Percentiles rank a stretch among this genome's conserved stretches.
phyloP scores from a whole-genome alignment of 306 rosid species.

The Dalbergia cochinchinensis region DNA sequence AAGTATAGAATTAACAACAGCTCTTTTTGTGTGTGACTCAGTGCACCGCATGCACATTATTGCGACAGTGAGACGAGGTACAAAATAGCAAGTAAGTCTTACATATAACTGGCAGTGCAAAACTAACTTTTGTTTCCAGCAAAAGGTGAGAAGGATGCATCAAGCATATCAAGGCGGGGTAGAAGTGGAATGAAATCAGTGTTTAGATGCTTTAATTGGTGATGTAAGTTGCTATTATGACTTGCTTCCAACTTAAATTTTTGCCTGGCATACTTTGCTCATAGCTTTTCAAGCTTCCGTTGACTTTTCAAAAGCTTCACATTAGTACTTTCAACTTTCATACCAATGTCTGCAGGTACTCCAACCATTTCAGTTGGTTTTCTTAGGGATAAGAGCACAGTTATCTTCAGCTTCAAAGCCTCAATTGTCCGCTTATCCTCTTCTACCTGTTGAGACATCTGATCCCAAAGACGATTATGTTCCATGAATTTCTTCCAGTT shows the following conservation, averaged over 20 bases:
- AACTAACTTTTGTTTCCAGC: slow-evolving; percentile 74
- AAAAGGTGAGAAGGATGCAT: slow-evolving; percentile 54
- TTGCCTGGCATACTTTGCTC: slow-evolving; percentile 60
- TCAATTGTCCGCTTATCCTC: slow-evolving; percentile 56
- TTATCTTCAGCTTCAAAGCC: slow-evolving; percentile 61
- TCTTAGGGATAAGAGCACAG: slow-evolving; percentile 54
- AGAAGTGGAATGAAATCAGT: slow-evolving; percentile 64
- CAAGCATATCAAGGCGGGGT: slow-evolving; percentile 65
- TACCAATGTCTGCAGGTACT: slow-evolving; percentile 40
- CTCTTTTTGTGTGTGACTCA: neutral
- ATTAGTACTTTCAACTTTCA: slow-evolving; percentile 50
- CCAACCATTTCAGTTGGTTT: slow-evolving; percentile 54
- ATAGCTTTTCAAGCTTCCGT: slow-evolving; percentile 71
- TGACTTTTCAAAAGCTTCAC: slow-evolving; percentile 68
- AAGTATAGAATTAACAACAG: neutral
- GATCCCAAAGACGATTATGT: slow-evolving; percentile 64
- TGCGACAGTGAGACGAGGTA: slow-evolving; percentile 3
- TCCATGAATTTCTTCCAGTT: slow-evolving; percentile 65
- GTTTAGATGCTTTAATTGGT: slow-evolving; percentile 66
- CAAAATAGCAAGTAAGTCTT: slow-evolving; percentile 35
- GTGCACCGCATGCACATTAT: neutral
- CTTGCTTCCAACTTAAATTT: slow-evolving; percentile 69
- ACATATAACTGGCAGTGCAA: slow-evolving; percentile 30
- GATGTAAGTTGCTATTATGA: slow-evolving; percentile 54
- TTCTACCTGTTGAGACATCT: slow-evolving; percentile 64